A percentile compares a stretch with the other conserved stretches of the same genome.
These are phyloP conservation scores for Ganoderma leucocontextum DNA, from an alignment of 1,284 basidiomycete genomes.

Conservation along the genomic window DNA sequence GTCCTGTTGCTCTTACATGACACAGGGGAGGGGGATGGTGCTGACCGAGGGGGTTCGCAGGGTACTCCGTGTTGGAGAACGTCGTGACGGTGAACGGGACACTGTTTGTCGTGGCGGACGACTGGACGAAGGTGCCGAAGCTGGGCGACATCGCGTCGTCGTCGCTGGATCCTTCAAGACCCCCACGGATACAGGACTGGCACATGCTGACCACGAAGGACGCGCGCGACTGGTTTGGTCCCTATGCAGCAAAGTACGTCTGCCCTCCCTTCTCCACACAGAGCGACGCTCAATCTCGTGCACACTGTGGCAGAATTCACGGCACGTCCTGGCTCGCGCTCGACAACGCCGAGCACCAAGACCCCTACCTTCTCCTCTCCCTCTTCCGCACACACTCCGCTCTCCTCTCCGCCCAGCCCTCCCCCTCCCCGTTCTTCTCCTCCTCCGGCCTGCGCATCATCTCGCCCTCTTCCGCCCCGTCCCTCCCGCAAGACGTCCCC, in stretches of 20 bases:
- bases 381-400: constrained; percentile 83
- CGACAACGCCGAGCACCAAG: constrained; percentile 46
- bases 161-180: constrained; percentile 41
- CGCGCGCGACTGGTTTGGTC: constrained; percentile 39
- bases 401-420: constrained; percentile 52
- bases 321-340: constrained; percentile 42
- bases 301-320: constrained; percentile 34
- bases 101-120: constrained; percentile 73
- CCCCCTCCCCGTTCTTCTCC: constrained; percentile 31
- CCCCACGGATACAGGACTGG: constrained; percentile 71
- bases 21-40: background rate
- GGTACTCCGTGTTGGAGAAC: constrained; percentile 84
- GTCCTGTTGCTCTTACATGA: background rate
- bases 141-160: constrained; percentile 60
- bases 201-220: constrained; percentile 40
- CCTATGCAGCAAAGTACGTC: constrained; percentile 43
- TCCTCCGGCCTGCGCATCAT: constrained; percentile 50
- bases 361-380: constrained; percentile 79
- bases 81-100: constrained; percentile 73
- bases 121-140: constrained; percentile 57
- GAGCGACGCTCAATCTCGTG: constrained; percentile 2
- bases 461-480: constrained; percentile 45
- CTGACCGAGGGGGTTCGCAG: constrained; percentile 46
- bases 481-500: constrained; percentile 51
- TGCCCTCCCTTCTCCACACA: background rate